Conservation (phyloP, 2,329 filamentous ascomycete species). For the Fusarium sp. region DNA sequence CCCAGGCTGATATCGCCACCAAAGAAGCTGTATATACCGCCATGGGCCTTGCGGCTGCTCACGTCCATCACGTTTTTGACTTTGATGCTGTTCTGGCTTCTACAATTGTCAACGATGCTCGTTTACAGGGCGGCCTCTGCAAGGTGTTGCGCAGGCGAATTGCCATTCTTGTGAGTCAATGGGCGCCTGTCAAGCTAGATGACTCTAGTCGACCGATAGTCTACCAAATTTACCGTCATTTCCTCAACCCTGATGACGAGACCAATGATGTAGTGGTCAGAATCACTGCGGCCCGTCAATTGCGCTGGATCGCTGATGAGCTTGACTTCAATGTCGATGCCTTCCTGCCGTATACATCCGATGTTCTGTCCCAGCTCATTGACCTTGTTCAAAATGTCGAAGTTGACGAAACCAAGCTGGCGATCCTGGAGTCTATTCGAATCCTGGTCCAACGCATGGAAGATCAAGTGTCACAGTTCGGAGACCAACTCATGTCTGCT, state of each 20-base stretch:
- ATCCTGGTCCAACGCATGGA: constrained; percentile 85
- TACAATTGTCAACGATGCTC: constrained; percentile 82
- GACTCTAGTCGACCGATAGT: constrained; percentile 76
- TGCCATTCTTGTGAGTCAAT: constrained; percentile 88
- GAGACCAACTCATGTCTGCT: constrained; percentile 83
- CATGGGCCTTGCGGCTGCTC: constrained; percentile 84
- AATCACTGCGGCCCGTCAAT: constrained; percentile 87
- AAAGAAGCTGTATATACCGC: constrained; percentile 97
- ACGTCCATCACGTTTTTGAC: constrained; percentile 78
- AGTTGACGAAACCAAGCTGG: constrained; percentile 88
- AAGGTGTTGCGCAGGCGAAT: constrained; percentile 89
- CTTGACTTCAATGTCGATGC: constrained; percentile 80
- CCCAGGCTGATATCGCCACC: constrained; percentile 74
- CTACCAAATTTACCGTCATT: constrained; percentile 89
- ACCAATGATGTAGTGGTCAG: constrained; percentile 92
- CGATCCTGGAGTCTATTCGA: constrained; percentile 86
- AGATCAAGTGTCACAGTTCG: constrained; percentile 72
- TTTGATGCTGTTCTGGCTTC: constrained; percentile 83
- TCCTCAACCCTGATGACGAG: constrained; percentile 80
- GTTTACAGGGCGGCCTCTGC: constrained; percentile 69
- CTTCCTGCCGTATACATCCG: constrained; percentile 82
- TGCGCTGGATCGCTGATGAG: constrained; percentile 84
- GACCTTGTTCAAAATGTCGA: constrained; percentile 82
- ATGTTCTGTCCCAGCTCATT: constrained; percentile 79
- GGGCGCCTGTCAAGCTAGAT: constrained; percentile 83